Evolutionary conservation across 148 eudicot genomes (phyloP).

Genomic region (Rhododendron kiyosumense): DNA sequence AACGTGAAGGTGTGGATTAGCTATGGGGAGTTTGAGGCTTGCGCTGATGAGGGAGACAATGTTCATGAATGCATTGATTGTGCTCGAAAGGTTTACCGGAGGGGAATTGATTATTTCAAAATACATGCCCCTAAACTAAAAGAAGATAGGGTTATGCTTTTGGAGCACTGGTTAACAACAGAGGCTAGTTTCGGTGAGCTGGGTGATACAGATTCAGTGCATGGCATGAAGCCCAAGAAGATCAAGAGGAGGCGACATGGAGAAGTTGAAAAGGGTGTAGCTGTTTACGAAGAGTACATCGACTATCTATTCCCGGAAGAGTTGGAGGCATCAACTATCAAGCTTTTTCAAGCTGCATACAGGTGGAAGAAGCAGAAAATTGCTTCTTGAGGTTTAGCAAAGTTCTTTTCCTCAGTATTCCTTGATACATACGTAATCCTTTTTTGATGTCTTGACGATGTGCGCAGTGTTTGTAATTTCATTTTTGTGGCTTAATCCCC

Average conservation of each 20-base stretch:
- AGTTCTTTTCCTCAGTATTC: too few relatives aligned
- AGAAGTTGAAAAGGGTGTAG: neutral
- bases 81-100: conserved; percentile 67
- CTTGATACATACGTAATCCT: too few relatives aligned
- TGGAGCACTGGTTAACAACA: conserved; percentile 58
- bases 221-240: neutral
- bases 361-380: too few relatives aligned
- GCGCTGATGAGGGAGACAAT: conserved; percentile 39
- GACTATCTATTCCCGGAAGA: neutral
- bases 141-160: conserved; percentile 73
- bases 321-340: neutral
- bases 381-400: too few relatives aligned
- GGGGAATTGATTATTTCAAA: conserved; percentile 55
- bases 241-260: neutral
- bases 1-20: conserved; percentile 77
- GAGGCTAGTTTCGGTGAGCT: conserved; percentile 61
- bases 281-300: neutral
- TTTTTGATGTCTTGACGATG: neutral
- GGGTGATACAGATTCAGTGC: conserved; percentile 48
- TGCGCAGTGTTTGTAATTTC: neutral
- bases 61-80: conserved; percentile 31
- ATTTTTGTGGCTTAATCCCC: neutral
- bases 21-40: conserved; percentile 72
- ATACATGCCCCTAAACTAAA: conserved; percentile 67
- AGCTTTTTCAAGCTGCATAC: too few relatives aligned